Percentiles rank a stretch among this genome's conserved stretches.
Conservation (phyloP, 2,329 filamentous ascomycete species). For the Pseudogymnoascus sp. region DNA sequence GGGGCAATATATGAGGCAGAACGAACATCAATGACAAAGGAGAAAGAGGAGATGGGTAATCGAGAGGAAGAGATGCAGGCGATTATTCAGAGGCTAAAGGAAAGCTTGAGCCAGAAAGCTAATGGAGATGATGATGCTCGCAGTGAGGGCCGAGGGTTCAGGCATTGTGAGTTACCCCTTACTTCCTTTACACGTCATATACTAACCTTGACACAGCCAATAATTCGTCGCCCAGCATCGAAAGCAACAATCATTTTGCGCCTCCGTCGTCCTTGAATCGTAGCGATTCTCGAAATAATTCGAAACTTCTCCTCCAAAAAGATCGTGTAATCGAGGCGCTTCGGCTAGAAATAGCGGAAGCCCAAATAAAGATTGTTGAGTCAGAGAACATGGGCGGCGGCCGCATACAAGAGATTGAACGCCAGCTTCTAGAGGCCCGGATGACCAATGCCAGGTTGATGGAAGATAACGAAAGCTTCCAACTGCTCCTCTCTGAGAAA, state of each 20-base stretch:
- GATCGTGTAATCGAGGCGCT: slow-evolving; percentile 93
- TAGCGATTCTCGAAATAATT: slow-evolving; percentile 83
- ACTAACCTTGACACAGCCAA: slow-evolving; percentile 25
- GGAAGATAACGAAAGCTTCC: slow-evolving; percentile 98
- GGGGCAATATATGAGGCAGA: slow-evolving; percentile 91
- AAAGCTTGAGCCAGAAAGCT: slow-evolving; percentile 69
- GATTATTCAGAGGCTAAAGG: slow-evolving; percentile 86
- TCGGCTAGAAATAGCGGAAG: slow-evolving; percentile 84
- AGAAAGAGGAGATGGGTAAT: slow-evolving; percentile 80
- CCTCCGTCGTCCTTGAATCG: slow-evolving; percentile 77
- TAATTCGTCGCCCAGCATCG: slow-evolving; percentile 60
- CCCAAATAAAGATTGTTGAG: slow-evolving; percentile 91
- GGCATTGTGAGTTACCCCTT: slow-evolving; percentile 44
- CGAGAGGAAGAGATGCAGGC: slow-evolving; percentile 85
- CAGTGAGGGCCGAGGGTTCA: slow-evolving; percentile 48
- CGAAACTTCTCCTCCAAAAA: slow-evolving; percentile 86
- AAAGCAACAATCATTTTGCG: slow-evolving; percentile 67
- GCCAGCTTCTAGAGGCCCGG: slow-evolving; percentile 79
- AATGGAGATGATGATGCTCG: slow-evolving; percentile 41
- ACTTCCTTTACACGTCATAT: not conserved
- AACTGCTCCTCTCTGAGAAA: slow-evolving; percentile 87
- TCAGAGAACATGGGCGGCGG: slow-evolving; percentile 89
- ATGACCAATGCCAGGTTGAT: slow-evolving; percentile 94
- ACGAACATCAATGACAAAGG: slow-evolving; percentile 75
- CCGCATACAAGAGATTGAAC: slow-evolving; percentile 81